Base-by-base conservation (phyloP, 495 filamentous ascomycete species). In the Cairneyella variabilis region DNA sequence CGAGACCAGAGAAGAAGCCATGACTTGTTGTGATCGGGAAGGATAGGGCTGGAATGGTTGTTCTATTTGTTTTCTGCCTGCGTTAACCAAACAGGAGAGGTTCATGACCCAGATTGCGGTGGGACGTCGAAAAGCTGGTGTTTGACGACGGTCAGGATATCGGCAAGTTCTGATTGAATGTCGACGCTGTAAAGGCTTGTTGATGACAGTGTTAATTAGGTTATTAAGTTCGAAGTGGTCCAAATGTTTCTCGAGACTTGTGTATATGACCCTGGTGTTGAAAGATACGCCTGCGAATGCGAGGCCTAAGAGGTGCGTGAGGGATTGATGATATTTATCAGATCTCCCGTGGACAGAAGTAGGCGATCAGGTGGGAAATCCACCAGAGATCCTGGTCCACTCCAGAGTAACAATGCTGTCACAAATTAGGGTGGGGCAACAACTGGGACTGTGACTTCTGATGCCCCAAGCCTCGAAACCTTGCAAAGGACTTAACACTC, bases 281-380 rank as follows among this genome's bases (percentile, higher is more conserved):
- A 44, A 60, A 53, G 49, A 58, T 48, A 60, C 57, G 59, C 56
- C 58, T 54, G 62, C 59, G 62, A 56, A 62, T 61, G 45, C 53
- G 53, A 59, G 56, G 49, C 56, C 49, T 57, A 39, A 54, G 30
- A 61, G 54, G 62, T 51, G 56, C 39, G 58, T 48, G 61, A 60
- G 56, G 54, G 57, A 58, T 45, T 22, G 53, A 60, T 53, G 47
- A 54, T 65, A 65, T 62, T 62, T 65, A 65, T 65, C 52, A 62
- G 62, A 62, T 60, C 41, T 58, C 51, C 47, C 48, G 54, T 45
- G 23, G 25, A 32, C 48, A 44, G 53, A 43, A 48, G 54, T 45
- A 48, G 56, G 45, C 41, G 57, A 62, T 62, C 56, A 57, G 53
- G 47, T 51, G 62, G 30, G 30, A 59, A 32, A 59, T 61, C 61